Evolutionary conservation across 768 basidiomycete species (phyloP), one percentile per base, ranked within the genome.

Genomic region (Russula dissimulans): DNA sequence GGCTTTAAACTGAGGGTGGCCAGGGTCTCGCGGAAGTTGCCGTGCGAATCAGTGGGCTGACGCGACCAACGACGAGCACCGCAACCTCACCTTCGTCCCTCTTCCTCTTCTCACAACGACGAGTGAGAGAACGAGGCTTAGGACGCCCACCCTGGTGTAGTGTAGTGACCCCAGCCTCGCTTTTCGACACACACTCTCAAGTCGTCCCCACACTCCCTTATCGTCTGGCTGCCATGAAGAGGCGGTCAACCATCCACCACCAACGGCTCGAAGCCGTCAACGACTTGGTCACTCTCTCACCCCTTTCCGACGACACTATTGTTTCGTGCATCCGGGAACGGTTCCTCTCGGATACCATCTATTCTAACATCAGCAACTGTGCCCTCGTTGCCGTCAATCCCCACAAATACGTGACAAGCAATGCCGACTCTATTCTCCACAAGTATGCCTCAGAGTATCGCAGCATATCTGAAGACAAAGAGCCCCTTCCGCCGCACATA

Each of bases 321-420:
- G 88, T 91, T 60, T 81, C 88, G 62, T 87, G 87, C 67, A 80
- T 95, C 62, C 85, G 91, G 36, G 91, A 93, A 69, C 81, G 91
- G 15, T 93, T 93, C 74, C 85, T 91, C 81, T 75, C 83, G 3
- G 91, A 93, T 76, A 79, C 75, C 65, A 85, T 91, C 66, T 93
- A 93, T 75, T 91, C 91, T 49, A 75, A 67, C 66, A 69, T 92
- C 64, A 87, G 89, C 51, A 75, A 87, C 5, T 84, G 84, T 32
- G 78, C 79, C 8, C 76, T 97, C 65, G 85, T 97, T 63, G 89
- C 89, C 34, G 78, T 97, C 67, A 98, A 98, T 72, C 94, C 95
- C 0, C 89, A 95, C 78, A 94, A 95, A 72, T 93, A 91, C 66
- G 80, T 95, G 45, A 64, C 86, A 17, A 82, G 83, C 56, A 95